Conservation (phyloP, 768 basidiomycete genomes). For the Trametes cinnabarina region DNA sequence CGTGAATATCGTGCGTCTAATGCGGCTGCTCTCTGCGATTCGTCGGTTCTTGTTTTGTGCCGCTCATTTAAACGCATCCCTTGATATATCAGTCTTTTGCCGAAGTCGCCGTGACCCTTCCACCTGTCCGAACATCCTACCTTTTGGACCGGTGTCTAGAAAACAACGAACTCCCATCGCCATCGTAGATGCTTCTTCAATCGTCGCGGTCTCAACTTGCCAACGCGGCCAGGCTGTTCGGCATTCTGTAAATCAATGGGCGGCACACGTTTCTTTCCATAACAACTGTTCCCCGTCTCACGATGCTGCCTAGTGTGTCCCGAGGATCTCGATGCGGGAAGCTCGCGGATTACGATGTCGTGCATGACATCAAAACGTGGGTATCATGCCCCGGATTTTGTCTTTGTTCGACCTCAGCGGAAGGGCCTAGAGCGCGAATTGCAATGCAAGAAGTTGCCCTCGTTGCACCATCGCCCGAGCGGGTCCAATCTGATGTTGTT, state of each 20-base stretch:
- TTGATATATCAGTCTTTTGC: background rate
- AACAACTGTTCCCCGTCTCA: background rate
- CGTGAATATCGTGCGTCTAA: background rate
- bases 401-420: background rate
- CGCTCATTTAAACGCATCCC: background rate
- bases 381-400: slow-evolving; percentile 2
- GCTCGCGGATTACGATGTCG: slow-evolving; percentile 4
- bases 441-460: slow-evolving; percentile 11
- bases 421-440: slow-evolving; percentile 5
- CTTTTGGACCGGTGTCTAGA: slow-evolving; percentile 1
- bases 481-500: slow-evolving; percentile 7
- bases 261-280: background rate
- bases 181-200: background rate
- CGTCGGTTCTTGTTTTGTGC: background rate
- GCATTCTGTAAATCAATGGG: background rate
- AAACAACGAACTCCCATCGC: background rate
- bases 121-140: slow-evolving; percentile 10
- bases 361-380: slow-evolving; percentile 18
- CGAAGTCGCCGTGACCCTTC: background rate
- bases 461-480: slow-evolving; percentile 4
- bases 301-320: background rate
- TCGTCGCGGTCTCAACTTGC: background rate
- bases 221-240: background rate
- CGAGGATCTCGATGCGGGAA: background rate
- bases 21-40: background rate